Evolutionary conservation across 2,329 filamentous ascomycete species (phyloP).

Genomic region (Amesomyces nigricolor): DNA sequence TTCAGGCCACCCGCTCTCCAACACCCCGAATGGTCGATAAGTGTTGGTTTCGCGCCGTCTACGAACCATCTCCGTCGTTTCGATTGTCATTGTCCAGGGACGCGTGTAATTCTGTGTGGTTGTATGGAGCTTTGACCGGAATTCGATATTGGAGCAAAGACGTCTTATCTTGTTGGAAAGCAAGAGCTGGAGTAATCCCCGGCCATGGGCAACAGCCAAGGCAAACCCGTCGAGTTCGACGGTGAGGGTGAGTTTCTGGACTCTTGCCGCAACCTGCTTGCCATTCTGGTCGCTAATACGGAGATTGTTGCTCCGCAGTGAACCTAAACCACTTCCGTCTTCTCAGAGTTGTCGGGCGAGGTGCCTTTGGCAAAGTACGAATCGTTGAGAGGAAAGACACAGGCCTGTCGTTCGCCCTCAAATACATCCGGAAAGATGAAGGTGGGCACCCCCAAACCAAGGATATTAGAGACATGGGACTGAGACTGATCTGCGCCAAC

Average conservation of each 20-base stretch:
- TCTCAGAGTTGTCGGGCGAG: slow-evolving; percentile 90
- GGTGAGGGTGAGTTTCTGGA: slow-evolving; percentile 69
- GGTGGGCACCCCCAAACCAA: slow-evolving; percentile 46
- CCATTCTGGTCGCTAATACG: background rate
- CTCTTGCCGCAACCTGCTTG: background rate
- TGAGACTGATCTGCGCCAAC: slow-evolving; percentile 6
- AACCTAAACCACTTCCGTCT: slow-evolving; percentile 97
- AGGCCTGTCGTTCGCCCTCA: slow-evolving; percentile 86
- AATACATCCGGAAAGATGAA: slow-evolving; percentile 99
- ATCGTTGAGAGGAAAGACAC: slow-evolving; percentile 98
- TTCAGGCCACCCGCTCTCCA: slow-evolving; percentile 1
- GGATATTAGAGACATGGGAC: background rate
- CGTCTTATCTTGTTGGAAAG: background rate
- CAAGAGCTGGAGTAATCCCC: background rate
- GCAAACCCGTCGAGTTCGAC: slow-evolving; percentile 85
- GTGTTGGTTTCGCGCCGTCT: slow-evolving; percentile 12
- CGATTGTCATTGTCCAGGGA: slow-evolving; percentile 10
- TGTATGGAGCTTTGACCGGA: slow-evolving; percentile 10
- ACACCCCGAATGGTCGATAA: slow-evolving; percentile 23
- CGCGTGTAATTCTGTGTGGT: slow-evolving; percentile 2
- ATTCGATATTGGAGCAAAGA: background rate
- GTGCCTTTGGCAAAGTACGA: slow-evolving; percentile 96
- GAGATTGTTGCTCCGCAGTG: slow-evolving; percentile 46
- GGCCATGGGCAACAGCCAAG: slow-evolving; percentile 87
- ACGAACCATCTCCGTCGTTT: slow-evolving; percentile 13